Evolutionary conservation across 1,139 yeast species (phyloP).

Genomic region (Taiozyma sp.): DNA sequence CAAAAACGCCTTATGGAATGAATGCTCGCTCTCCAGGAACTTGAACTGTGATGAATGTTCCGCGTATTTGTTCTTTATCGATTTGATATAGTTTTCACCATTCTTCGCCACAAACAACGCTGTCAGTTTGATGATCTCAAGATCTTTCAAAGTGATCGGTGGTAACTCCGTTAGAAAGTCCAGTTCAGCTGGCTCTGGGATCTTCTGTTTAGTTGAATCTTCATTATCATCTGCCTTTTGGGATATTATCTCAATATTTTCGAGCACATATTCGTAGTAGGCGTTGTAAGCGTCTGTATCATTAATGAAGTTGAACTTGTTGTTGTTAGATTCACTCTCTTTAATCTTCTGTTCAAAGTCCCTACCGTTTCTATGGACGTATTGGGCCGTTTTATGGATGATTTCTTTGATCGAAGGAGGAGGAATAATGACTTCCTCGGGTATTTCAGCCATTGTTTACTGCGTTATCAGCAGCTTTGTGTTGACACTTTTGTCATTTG

Average conservation of each 20-base stretch:
- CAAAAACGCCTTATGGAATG: slow-evolving; percentile 50
- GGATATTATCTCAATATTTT: slow-evolving; percentile 13
- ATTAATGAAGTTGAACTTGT: slow-evolving; percentile 59
- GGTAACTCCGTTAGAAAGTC: slow-evolving; percentile 45
- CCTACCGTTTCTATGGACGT: slow-evolving; percentile 63
- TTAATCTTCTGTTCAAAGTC: slow-evolving; percentile 58
- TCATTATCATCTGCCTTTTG: slow-evolving; percentile 5
- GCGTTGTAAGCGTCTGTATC: slow-evolving; percentile 48
- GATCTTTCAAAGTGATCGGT: slow-evolving; percentile 55
- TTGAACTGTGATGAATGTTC: slow-evolving; percentile 55
- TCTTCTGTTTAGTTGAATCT: slow-evolving; percentile 2
- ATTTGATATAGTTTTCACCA: slow-evolving; percentile 41
- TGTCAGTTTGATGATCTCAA: slow-evolving; percentile 63
- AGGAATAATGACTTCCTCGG: slow-evolving; percentile 45
- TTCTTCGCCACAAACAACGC: slow-evolving; percentile 58
- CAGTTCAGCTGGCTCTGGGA: slow-evolving; percentile 15
- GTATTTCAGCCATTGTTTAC: slow-evolving; percentile 21
- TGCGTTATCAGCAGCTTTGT: neutral
- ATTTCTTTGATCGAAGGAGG: slow-evolving; percentile 51
- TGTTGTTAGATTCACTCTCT: slow-evolving; percentile 38
- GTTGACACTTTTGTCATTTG: neutral
- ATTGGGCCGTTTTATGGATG: slow-evolving; percentile 68
- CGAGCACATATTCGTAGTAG: slow-evolving; percentile 46
- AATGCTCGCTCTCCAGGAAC: slow-evolving; percentile 57
- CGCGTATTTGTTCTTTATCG: slow-evolving; percentile 35